Evolutionary conservation across 805 yeast genomes (phyloP), one percentile per base, ranked within the genome.

Genomic region (Wickerhamomyces alni): DNA sequence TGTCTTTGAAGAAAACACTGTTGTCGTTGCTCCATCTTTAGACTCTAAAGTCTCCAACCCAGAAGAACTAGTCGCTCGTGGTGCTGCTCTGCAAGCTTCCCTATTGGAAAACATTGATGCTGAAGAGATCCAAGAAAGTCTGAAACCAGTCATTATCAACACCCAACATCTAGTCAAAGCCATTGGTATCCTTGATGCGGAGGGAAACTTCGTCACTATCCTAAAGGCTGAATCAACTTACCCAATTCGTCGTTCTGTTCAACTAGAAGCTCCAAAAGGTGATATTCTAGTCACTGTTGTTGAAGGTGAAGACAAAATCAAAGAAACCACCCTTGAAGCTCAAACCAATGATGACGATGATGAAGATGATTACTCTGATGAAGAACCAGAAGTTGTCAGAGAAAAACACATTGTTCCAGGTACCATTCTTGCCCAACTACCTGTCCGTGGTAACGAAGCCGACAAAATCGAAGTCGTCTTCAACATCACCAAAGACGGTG

Each of bases 81-180:
- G 99, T 67, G 94, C 96, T 43, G 96, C 98, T 47, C 75, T 91
- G 61, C 98, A 93, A 74, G 99, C 96, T 37, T 79, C 95, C 29
- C 58, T 78, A 45, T 71, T 91, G 55, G 91, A 83, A 55, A 70
- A 78, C 42, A 94, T 87, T 55, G 93, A 82, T 57, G 87, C 76
- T 38, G 95, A 85, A 46, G 93, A 87, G 65, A 70, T 82, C 54
- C 68, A 72, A 35, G 95, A 87, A 66, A 81, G 93, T 42, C 69
- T 80, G 52, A 84, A 85, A 64, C 93, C 94, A 24, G 77, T 85
- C 43, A 85, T 89, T 45, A 72, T 87, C 52, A 84, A 84, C 72
- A 89, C 96, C 45, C 91, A 87, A 59, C 98, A 93, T 62, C 65
- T 88, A 46, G 62, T 75, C 49, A 80, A 82, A 59, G 82, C 96